Conservation (phyloP, 2,329 filamentous ascomycete species). For the Aspergillus sp. region DNA sequence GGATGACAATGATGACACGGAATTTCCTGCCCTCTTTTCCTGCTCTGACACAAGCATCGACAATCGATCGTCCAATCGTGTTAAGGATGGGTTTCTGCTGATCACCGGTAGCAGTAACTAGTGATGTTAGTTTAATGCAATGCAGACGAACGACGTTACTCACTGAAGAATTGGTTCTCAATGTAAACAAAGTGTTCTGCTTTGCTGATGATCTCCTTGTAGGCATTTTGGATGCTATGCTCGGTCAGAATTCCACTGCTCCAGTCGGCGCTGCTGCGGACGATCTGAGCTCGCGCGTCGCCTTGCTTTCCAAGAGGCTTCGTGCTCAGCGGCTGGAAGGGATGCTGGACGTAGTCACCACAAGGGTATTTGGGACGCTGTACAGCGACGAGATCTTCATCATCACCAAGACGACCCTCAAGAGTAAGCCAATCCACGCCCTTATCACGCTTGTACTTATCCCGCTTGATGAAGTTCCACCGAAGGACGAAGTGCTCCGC, state of each 20-base stretch:
- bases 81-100: slow-evolving; percentile 84
- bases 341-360: slow-evolving; percentile 82
- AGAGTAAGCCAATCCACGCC: slow-evolving; percentile 82
- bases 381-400: slow-evolving; percentile 84
- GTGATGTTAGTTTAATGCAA: slow-evolving; percentile 18
- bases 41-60: slow-evolving; percentile 81
- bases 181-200: slow-evolving; percentile 95
- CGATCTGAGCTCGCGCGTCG: slow-evolving; percentile 75
- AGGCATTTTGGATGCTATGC: slow-evolving; percentile 85
- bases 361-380: slow-evolving; percentile 87
- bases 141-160: slow-evolving; percentile 10
- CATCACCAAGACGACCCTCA: slow-evolving; percentile 69
- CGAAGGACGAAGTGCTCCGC: slow-evolving; percentile 91
- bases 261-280: slow-evolving; percentile 92
- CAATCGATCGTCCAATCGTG: slow-evolving; percentile 81
- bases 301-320: slow-evolving; percentile 66
- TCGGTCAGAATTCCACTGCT: slow-evolving; percentile 81
- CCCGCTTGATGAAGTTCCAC: slow-evolving; percentile 96
- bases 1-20: slow-evolving; percentile 84
- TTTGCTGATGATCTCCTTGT: slow-evolving; percentile 77
- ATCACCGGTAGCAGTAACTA: slow-evolving; percentile 82
- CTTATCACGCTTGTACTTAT: slow-evolving; percentile 92
- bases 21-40: slow-evolving; percentile 83
- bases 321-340: slow-evolving; percentile 63
- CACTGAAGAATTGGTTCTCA: slow-evolving; percentile 96